Evolutionary conservation across 2,329 filamentous ascomycete species (phyloP), one percentile per base, ranked within the genome.

Genomic region (Fusarium kyushuense): DNA sequence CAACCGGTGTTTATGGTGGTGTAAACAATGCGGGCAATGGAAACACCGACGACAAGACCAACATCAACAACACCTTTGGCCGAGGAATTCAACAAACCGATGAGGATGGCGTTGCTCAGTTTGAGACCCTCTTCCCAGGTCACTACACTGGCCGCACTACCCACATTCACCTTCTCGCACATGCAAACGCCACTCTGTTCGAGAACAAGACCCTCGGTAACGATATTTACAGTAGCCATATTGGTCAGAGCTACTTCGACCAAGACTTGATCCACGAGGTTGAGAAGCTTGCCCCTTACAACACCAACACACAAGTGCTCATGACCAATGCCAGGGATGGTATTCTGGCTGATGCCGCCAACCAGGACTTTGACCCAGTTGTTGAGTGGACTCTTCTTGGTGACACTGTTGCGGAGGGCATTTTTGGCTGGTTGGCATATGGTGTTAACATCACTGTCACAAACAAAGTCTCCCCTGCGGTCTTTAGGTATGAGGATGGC

Each of bases 201-300:
- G 46, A 69, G 32, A 80, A 81, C 68, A 64, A 74, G 33, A 80
- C 79, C 1, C 74, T 81, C 6, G 74, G 75, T 21, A 75, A 73
- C 30, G 73, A 77, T 1, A 76, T 75, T 42, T 77, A 77, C 33
- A 82, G 86, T 54, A 84, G 86, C 11, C 87, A 90, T 75, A 83
- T 90, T 30, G 88, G 88, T n/a, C 88, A 91, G 75, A 76, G 88
- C 55, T 90, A 88, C 79, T 87, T 89, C 72, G 86, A 89, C 75
- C 84, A 89, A 72, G 80, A 82, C 61, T 82, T 90, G 40, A 83
- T 88, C 57, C 61, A 76, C 4, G 72, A 79, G 13, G 86, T 89
- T 48, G 85, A 88, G 62, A 71, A 75, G 16, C 77, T 78, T 1
- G 71, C 76, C 1, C 86, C 87, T 1, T 86, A 87, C 75, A 75